phyloP scores from a whole-genome alignment of 805 yeast species.

The Saccharomycopsis oosterbeekiorum region DNA sequence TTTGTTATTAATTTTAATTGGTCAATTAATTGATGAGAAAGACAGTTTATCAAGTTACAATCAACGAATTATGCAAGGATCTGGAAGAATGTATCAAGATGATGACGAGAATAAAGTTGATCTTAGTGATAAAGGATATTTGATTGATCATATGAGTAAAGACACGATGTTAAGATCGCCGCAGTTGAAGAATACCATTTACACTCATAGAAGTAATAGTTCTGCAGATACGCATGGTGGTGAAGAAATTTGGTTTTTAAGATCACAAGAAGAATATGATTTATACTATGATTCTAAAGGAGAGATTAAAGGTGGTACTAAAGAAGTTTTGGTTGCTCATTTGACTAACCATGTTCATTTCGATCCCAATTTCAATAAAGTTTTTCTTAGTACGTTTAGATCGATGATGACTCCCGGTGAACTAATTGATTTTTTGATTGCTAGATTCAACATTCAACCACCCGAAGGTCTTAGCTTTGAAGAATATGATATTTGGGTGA shows the following conservation, averaged over 20 bases:
- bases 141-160: constrained; percentile 14
- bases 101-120: constrained; percentile 34
- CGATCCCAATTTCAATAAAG: constrained; percentile 54
- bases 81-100: constrained; percentile 20
- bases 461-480: constrained; percentile 84
- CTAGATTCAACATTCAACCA: constrained; percentile 61
- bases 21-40: constrained; percentile 58
- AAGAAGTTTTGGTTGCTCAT: constrained; percentile 67
- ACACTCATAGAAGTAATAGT: constrained; percentile 20
- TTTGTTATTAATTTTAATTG: constrained; percentile 32
- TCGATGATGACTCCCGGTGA: constrained; percentile 63
- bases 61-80: constrained; percentile 69
- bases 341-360: constrained; percentile 62
- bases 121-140: constrained; percentile 20
- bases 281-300: constrained; percentile 58
- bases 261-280: constrained; percentile 53
- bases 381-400: constrained; percentile 66
- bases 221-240: constrained; percentile 7
- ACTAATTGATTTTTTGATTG: constrained; percentile 47
- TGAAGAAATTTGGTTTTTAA: constrained; percentile 63
- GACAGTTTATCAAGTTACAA: constrained; percentile 63
- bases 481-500: constrained; percentile 70
- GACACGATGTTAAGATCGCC: constrained; percentile 19
- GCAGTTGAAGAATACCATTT: constrained; percentile 10
- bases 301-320: constrained; percentile 72